Evolutionary conservation across 2,329 filamentous ascomycete genomes (phyloP).

Genomic region (Calonectria ilicicola): DNA sequence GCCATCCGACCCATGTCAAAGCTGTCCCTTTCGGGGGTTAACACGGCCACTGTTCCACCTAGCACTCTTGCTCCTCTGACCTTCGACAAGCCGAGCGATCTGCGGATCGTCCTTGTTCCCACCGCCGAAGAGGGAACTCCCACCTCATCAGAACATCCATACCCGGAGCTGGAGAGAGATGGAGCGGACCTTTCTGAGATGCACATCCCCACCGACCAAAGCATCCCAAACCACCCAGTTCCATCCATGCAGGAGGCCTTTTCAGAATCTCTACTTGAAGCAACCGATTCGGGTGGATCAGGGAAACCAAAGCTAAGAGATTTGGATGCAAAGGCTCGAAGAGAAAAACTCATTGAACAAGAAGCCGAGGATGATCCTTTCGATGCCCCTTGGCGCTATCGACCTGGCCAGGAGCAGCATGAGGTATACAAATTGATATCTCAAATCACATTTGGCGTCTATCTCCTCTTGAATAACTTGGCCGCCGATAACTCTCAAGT

Average conservation of each 20-base stretch:
- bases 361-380: conserved; percentile 77
- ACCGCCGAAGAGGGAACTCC: conserved; percentile 33
- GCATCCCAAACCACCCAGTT: conserved; percentile 72
- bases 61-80: conserved; percentile 45
- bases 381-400: conserved; percentile 80
- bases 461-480: conserved; percentile 84
- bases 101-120: conserved; percentile 47
- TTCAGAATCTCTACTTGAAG: conserved; percentile 83
- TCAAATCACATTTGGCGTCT: conserved; percentile 94
- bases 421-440: conserved; percentile 91
- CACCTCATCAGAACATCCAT: conserved; percentile 20
- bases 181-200: conserved; percentile 22
- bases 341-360: conserved; percentile 76
- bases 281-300: conserved; percentile 59
- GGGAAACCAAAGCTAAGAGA: conserved; percentile 65
- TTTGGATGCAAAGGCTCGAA: conserved; percentile 70
- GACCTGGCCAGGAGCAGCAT: conserved; percentile 82
- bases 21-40: conserved; percentile 36
- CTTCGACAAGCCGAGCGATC: conserved; percentile 41
- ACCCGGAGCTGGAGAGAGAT: conserved; percentile 30
- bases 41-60: conserved; percentile 45
- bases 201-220: conserved; percentile 34
- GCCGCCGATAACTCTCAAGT: conserved; percentile 92
- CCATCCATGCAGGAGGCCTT: conserved; percentile 84
- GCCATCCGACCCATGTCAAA: conserved; percentile 39